A percentile compares a stretch with the other conserved stretches of the same genome.
Conservation (phyloP, 352 stramenopile species). For the Albugo candida region DNA sequence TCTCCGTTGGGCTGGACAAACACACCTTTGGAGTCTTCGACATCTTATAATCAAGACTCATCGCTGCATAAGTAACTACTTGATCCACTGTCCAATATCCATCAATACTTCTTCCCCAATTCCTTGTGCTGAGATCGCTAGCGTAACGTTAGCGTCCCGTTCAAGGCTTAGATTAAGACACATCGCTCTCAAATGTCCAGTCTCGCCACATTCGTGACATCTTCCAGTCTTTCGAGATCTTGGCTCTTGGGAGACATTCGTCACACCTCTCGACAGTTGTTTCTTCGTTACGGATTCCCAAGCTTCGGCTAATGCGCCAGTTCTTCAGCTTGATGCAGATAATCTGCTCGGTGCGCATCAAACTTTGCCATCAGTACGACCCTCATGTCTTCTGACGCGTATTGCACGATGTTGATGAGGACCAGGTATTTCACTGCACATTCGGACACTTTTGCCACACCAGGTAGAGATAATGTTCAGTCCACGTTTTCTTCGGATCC, state of each 20-base stretch:
- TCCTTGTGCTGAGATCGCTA: too few relatives aligned
- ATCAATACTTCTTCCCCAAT: background rate
- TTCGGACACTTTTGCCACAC: background rate
- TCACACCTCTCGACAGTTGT: slow-evolving; percentile 4
- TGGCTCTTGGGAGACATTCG: background rate
- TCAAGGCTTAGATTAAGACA: background rate
- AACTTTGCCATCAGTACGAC: slow-evolving; percentile 5
- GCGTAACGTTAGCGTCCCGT: background rate
- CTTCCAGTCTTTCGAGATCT: background rate
- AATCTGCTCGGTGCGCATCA: background rate
- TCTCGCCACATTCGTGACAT: background rate
- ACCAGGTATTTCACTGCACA: background rate
- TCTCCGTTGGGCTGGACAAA: background rate
- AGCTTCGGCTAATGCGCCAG: background rate
- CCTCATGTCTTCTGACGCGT: slow-evolving; percentile 5
- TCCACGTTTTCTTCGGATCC: background rate
- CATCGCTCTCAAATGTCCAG: background rate
- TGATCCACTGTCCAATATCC: background rate
- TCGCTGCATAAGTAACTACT: background rate
- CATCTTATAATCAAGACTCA: background rate
- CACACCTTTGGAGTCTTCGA: background rate
- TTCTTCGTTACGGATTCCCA: background rate
- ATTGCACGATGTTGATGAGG: slow-evolving; percentile 8
- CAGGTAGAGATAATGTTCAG: background rate
- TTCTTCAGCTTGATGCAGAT: background rate